These are phyloP conservation scores for Elsinoe fawcettii DNA, from an alignment of 2,329 filamentous ascomycete species.

Conservation along the genomic window DNA sequence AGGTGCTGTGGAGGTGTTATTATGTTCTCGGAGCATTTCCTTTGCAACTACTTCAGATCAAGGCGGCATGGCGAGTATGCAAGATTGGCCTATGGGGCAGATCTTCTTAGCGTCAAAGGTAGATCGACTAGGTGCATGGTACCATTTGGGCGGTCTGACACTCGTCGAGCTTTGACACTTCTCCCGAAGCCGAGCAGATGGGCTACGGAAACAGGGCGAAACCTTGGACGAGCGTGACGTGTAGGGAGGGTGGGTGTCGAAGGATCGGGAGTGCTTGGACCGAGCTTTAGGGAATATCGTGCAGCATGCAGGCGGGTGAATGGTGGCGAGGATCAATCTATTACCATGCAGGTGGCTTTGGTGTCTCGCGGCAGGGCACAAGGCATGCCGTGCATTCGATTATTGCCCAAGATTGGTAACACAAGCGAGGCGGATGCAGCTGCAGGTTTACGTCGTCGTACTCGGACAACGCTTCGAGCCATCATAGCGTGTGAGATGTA, in stretches of 20 bases:
- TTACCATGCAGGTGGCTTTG: background rate
- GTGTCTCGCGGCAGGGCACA: background rate
- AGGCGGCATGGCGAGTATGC: background rate
- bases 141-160: conserved; percentile 12
- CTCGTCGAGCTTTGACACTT: conserved; percentile 10
- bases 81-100: conserved; percentile 9
- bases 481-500: background rate
- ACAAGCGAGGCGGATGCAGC: background rate
- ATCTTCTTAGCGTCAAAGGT: conserved; percentile 6
- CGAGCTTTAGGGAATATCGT: conserved; percentile 14
- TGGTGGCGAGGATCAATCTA: conserved; percentile 12
- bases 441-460: conserved; percentile 3
- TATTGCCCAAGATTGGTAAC: background rate
- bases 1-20: conserved; percentile 5
- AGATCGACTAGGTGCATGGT: conserved; percentile 13
- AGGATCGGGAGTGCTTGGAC: conserved; percentile 7
- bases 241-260: background rate
- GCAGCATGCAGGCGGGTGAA: conserved; percentile 12
- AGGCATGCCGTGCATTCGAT: background rate
- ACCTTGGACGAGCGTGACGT: conserved; percentile 14
- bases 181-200: background rate
- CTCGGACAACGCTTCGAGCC: background rate
- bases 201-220: conserved; percentile 14
- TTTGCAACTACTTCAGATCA: background rate
- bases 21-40: conserved; percentile 14